These are phyloP conservation scores for Myotisia sp. DNA, from an alignment of 2,329 filamentous ascomycete species.

Conservation along the genomic window DNA sequence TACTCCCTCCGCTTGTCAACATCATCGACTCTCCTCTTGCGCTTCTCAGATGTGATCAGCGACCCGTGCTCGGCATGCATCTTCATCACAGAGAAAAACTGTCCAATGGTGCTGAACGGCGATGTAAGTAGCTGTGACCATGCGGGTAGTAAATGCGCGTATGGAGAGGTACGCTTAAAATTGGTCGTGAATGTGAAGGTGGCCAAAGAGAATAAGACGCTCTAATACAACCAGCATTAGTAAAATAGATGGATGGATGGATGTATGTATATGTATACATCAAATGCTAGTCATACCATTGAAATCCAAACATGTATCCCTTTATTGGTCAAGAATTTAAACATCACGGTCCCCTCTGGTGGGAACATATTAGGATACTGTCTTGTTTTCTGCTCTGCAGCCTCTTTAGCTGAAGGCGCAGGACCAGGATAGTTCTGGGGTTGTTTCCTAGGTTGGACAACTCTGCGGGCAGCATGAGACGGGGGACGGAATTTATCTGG, in stretches of 20 bases:
- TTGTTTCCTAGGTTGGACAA: conserved; percentile 33
- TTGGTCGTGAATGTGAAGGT: conserved; percentile 61
- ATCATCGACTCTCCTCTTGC: conserved; percentile 64
- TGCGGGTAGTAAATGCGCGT: conserved; percentile 61
- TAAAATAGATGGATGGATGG: conserved; percentile 8
- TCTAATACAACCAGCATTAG: conserved; percentile 27
- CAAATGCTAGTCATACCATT: conserved; percentile 45
- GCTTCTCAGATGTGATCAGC: conserved; percentile 53
- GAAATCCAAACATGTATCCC: conserved; percentile 69
- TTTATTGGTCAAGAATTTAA: conserved; percentile 70
- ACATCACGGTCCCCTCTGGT: conserved; percentile 62
- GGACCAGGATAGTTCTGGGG: conserved; percentile 61
- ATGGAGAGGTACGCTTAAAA: conserved; percentile 67
- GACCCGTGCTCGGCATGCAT: conserved; percentile 63
- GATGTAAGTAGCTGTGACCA: conserved; percentile 53
- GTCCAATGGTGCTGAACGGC: conserved; percentile 52
- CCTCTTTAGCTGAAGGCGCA: conserved; percentile 50
- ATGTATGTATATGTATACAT: not conserved
- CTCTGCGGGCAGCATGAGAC: conserved; percentile 63
- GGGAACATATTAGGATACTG: conserved; percentile 85
- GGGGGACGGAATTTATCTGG: conserved; percentile 83
- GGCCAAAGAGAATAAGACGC: conserved; percentile 55
- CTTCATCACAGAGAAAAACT: conserved; percentile 56
- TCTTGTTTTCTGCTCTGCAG: conserved; percentile 49
- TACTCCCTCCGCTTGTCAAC: conserved; percentile 75